These are phyloP conservation scores for Phylloporus sp. DNA, from an alignment of 768 basidiomycete genomes.

Conservation along the genomic window DNA sequence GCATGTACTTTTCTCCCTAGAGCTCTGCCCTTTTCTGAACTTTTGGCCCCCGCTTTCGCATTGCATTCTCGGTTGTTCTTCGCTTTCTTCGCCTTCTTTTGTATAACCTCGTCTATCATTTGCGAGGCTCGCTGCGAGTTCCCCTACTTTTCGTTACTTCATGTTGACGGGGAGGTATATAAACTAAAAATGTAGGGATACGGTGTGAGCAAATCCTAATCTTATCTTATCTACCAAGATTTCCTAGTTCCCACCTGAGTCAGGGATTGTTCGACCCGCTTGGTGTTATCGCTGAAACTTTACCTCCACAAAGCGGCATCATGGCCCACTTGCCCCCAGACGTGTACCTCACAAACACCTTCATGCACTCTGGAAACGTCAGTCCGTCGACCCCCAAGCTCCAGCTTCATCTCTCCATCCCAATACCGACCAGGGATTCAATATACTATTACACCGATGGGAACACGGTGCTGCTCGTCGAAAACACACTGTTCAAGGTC, in stretches of 20 bases:
- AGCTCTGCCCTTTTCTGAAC: constrained; percentile 8
- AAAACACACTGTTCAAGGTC: constrained; percentile 50
- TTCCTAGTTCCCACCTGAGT: constrained; percentile 19
- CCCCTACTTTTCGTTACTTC: constrained; percentile 5
- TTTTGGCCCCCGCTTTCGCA: constrained; percentile 16
- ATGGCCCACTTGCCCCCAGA: constrained; percentile 32
- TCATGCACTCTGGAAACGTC: constrained; percentile 31
- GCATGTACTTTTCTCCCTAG: constrained; percentile 27
- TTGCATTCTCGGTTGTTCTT: constrained; percentile 22
- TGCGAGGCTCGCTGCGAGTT: constrained; percentile 7
- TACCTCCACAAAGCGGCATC: constrained; percentile 3
- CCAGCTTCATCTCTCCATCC: constrained; percentile 31
- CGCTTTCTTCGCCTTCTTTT: constrained; percentile 24
- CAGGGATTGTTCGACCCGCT: neutral
- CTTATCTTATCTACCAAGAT: constrained; percentile 16
- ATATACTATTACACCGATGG: constrained; percentile 41
- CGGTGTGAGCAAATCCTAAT: constrained; percentile 5
- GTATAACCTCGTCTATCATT: constrained; percentile 9
- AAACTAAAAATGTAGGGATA: constrained; percentile 9
- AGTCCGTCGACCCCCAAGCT: constrained; percentile 34
- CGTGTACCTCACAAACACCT: constrained; percentile 29
- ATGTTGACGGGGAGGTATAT: constrained; percentile 7
- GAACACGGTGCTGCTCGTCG: constrained; percentile 41
- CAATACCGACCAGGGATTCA: constrained; percentile 35
- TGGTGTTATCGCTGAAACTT: constrained; percentile 13